A percentile compares a stretch with the other conserved stretches of the same genome.
Conservation (phyloP, 768 basidiomycete species). For the Panellus pusillus region DNA sequence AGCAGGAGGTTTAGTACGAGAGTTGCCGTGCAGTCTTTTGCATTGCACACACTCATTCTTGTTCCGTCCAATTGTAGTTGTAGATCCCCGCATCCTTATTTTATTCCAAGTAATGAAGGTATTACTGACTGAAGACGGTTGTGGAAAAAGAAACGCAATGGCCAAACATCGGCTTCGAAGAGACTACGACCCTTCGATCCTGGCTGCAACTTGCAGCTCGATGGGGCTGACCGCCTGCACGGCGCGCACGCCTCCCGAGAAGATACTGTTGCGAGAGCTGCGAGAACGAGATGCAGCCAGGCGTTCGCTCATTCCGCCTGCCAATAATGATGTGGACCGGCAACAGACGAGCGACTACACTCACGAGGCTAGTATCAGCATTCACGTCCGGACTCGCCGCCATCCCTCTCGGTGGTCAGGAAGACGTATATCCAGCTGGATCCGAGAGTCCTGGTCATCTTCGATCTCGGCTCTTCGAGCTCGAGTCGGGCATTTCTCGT, state of each 20-base stretch:
- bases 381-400: background rate
- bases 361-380: no score
- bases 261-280: no score
- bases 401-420: background rate
- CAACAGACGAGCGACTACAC: no score
- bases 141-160: conserved; percentile 10
- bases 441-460: conserved; percentile 1
- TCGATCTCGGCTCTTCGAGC: conserved; percentile 8
- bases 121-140: no score
- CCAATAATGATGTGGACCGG: no score
- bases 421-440: background rate
- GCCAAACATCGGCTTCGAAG: background rate
- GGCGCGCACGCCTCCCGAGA: conserved; percentile 18
- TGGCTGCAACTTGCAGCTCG: background rate
- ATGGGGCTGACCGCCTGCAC: conserved; percentile 7
- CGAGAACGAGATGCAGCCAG: no score
- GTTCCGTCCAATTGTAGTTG: conserved; percentile 9
- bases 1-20: conserved; percentile 61
- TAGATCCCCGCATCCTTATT: background rate
- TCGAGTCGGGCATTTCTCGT: conserved; percentile 12
- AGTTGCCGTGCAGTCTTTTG: background rate
- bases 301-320: no score
- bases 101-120: background rate
- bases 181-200: background rate
- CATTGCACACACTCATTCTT: conserved; percentile 9